These are phyloP conservation scores for Hansenula anomala DNA, from an alignment of 1,139 yeast genomes.

Conservation along the genomic window DNA sequence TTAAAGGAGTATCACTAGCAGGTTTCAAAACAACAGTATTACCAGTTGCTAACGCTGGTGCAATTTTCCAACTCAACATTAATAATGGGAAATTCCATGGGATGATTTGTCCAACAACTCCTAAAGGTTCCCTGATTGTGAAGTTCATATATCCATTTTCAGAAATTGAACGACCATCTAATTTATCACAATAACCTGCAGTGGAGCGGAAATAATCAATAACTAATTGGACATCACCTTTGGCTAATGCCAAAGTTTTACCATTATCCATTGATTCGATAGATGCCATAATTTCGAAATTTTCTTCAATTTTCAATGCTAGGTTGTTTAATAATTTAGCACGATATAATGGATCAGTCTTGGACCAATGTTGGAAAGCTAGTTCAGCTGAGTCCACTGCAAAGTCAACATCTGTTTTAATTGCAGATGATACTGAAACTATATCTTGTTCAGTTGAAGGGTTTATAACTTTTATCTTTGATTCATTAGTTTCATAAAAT, in stretches of 20 bases:
- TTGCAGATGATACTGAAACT: constrained; percentile 55
- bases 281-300: constrained; percentile 43
- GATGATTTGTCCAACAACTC: constrained; percentile 84
- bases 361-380: constrained; percentile 50
- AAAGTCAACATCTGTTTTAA: constrained; percentile 18
- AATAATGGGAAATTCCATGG: constrained; percentile 90
- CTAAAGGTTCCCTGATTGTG: constrained; percentile 68
- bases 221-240: constrained; percentile 56
- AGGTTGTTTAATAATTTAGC: constrained; percentile 41
- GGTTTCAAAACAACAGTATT: constrained; percentile 71
- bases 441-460: constrained; percentile 62
- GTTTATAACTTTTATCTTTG: constrained; percentile 55
- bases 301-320: constrained; percentile 48
- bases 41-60: constrained; percentile 79
- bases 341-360: constrained; percentile 36
- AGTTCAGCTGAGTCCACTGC: constrained; percentile 34
- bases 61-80: constrained; percentile 79
- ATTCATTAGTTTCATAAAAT: constrained; percentile 55
- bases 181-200: constrained; percentile 84
- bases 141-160: constrained; percentile 53
- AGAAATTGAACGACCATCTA: constrained; percentile 64
- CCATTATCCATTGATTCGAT: constrained; percentile 63
- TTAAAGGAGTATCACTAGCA: constrained; percentile 75
- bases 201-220: constrained; percentile 56
- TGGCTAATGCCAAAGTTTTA: constrained; percentile 42